Evolutionary conservation across 495 filamentous ascomycete genomes (phyloP).

Genomic region (Talaromyces adpressus): DNA sequence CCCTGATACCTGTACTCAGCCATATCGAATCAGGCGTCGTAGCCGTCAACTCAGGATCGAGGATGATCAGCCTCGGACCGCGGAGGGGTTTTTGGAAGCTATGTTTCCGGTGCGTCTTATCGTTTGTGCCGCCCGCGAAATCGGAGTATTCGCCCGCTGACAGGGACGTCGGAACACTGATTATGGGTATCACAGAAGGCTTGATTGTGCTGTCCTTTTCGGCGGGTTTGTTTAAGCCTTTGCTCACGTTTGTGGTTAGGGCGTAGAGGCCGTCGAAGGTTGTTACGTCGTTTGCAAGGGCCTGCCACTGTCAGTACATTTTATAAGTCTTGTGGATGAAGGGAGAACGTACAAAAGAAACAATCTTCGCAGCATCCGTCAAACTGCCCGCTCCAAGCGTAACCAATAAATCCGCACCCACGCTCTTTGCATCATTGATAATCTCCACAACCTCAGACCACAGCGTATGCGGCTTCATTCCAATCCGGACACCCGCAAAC

Average conservation of each 20-base stretch:
- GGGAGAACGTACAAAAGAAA: constrained; percentile 43
- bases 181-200: constrained; percentile 40
- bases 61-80: constrained; percentile 47
- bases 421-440: constrained; percentile 36
- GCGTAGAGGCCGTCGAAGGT: constrained; percentile 36
- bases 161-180: constrained; percentile 56
- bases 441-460: constrained; percentile 55
- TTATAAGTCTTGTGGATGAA: neutral
- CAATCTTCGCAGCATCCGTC: constrained; percentile 56
- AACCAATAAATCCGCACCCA: constrained; percentile 47
- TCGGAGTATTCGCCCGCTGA: constrained; percentile 57
- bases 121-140: constrained; percentile 50
- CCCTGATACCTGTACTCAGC: constrained; percentile 54
- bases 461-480: constrained; percentile 53
- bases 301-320: constrained; percentile 14
- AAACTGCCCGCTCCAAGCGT: constrained; percentile 56
- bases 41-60: constrained; percentile 47
- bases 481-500: constrained; percentile 45
- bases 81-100: constrained; percentile 39
- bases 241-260: constrained; percentile 20
- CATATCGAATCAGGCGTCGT: constrained; percentile 54
- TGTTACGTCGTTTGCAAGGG: constrained; percentile 40
- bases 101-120: constrained; percentile 44
- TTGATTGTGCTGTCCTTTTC: constrained; percentile 29
- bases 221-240: constrained; percentile 6